Evolutionary conservation across 805 yeast species (phyloP), one percentile per base, ranked within the genome.

Genomic region (Clavispora carvajalis): DNA sequence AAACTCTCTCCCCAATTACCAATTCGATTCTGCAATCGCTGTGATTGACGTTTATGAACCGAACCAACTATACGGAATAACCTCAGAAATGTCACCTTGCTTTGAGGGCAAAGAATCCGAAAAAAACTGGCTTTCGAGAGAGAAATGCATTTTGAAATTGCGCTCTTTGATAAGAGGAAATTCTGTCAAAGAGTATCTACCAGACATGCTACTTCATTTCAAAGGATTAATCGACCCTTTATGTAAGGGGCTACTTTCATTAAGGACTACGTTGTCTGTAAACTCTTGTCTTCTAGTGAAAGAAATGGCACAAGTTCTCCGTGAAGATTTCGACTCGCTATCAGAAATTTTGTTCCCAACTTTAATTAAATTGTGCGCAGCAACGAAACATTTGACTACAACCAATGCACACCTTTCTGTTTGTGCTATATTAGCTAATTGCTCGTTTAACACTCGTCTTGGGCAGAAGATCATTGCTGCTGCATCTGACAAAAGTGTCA

Each of bases 91-190:
- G 33, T 9, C 34, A 1, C 60, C 64, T 1, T 48, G 51, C 11
- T 89, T 91, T 52, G 74, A 70, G 7, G 84, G 82, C 5, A 70
- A 82, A 53, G 99, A 93, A 58, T 84, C 95, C 0, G 99, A 93
- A 55, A 73, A 73, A 43, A 93, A 93, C 57, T 93, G 99, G 99
- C 62, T 68, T 17, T 50, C 53, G 0, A 72, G 99, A 54, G 96
- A 90, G 51, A 71, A 74, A 38, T 66, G 67, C 37, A 73, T 88
- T 3, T 52, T 74, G 1, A 71, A 69, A 36, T 53, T 88, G 24
- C 71, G 96, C 41, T 67, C 74, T 2, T 60, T 83, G 4, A 46
- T 86, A 3, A 60, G 88, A 34, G 88, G 90, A 3, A 77, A 79
- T 51, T 63, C 74, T 1, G 54, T 65, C 1, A 34, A 38, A 0